Conservation (phyloP, 2,329 filamentous ascomycete genomes). For the Passalora sequoiae region DNA sequence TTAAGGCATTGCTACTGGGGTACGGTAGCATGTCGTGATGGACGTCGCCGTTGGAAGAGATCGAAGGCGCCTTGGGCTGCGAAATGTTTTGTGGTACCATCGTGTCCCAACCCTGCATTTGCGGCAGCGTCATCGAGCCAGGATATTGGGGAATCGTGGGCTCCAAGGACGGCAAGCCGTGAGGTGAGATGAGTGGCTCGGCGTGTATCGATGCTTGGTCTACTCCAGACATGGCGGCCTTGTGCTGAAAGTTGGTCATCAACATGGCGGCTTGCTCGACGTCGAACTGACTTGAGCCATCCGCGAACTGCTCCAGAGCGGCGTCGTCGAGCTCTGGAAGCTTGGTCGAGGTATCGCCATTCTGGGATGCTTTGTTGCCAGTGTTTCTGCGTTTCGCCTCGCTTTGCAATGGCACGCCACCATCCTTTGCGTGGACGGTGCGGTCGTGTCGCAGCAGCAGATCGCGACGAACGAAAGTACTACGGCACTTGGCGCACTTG, state of each 20-base stretch:
- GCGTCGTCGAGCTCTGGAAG: conserved; percentile 76
- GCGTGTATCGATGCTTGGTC: conserved; percentile 45
- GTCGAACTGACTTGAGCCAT: conserved; percentile 86
- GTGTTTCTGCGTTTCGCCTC: conserved; percentile 74
- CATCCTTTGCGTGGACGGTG: conserved; percentile 97
- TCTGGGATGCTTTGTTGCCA: conserved; percentile 25
- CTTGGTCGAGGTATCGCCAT: conserved; percentile 60
- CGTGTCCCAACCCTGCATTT: conserved; percentile 79
- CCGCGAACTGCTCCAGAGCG: conserved; percentile 76
- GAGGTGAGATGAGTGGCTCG: conserved; percentile 67
- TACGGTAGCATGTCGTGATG: conserved; percentile 51
- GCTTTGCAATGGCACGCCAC: conserved; percentile 85
- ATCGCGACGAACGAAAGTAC: conserved; percentile 96
- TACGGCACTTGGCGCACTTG: conserved; percentile 96
- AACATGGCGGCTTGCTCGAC: conserved; percentile 97
- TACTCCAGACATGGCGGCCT: conserved; percentile 71
- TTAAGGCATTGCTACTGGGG: conserved; percentile 21
- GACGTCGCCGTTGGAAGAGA: conserved; percentile 48
- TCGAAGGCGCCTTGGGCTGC: conserved; percentile 68
- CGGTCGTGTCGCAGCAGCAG: conserved; percentile 93
- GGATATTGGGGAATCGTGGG: conserved; percentile 61
- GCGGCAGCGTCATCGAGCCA: conserved; percentile 73
- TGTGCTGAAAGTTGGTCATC: conserved; percentile 96
- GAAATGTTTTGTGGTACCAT: conserved; percentile 68
- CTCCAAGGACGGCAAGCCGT: conserved; percentile 68